Base-by-base conservation (phyloP, 208 protist species). In the Crithidia bombi region DNA sequence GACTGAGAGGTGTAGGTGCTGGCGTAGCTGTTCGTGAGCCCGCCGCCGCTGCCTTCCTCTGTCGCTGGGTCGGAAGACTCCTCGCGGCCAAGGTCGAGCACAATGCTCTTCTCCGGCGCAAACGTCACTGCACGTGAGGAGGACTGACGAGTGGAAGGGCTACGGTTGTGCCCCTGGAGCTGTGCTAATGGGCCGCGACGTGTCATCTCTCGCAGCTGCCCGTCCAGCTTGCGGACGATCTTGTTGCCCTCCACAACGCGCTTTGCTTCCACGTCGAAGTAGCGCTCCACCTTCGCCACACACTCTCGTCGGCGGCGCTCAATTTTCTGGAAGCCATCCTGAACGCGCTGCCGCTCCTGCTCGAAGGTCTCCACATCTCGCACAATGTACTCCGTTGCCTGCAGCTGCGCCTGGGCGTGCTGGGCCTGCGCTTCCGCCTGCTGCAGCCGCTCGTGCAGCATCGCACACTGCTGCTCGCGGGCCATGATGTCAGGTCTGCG, bases 241-340 rank as follows among this genome's bases (percentile, higher is more conserved):
- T 72, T 56, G 50, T 72, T 75, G 28, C 71, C 73, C 51, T 85
- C 73, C n/a, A 76, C 62, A 5, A 82, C 69, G 39, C 85, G 77
- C 57, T 81, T 80, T 41, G 78, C 58, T 62, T 93, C 87, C 3
- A 81, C 82, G 58, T 93, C 87, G 44, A 93, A 90, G 59, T 82
- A 83, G 35, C 71, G 75, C 75, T 88, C 87, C 17, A 78, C 75
- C 65, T 71, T 72, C 5, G 64, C 43, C 41, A 79, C 44, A 41
- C 78, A 87, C 36, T 49, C 57, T 11, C 64, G 73, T 43, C 87
- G 79, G 28, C 85, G 84, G 15, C 69, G 38, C 61, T 90, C 80
- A 28, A 93, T 47, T 19, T 61, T 67, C 47, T 78, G 39, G 50
- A 87, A 79, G 51, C 63, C 64, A 30, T 87, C 73, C 46, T 50